A percentile compares a stretch with the other conserved stretches of the same genome.
phyloP scores from a whole-genome alignment of 805 yeast species.

The Suhomyces vadensis region DNA sequence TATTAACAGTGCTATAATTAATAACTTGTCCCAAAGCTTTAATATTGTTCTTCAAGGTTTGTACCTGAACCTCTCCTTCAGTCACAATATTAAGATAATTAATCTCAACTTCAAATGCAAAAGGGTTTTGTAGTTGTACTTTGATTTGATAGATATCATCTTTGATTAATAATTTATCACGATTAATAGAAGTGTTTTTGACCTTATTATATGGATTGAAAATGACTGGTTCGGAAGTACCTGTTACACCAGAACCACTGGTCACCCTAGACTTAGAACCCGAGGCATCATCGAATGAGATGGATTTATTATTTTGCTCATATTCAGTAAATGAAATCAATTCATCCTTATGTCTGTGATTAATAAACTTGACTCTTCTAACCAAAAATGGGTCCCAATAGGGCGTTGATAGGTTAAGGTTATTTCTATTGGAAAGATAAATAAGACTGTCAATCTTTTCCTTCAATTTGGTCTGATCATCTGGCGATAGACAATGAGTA shows the following conservation, averaged over 20 bases:
- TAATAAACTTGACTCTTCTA: slow-evolving; percentile 46
- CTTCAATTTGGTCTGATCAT: slow-evolving; percentile 55
- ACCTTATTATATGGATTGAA: slow-evolving; percentile 53
- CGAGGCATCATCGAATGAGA: slow-evolving; percentile 10
- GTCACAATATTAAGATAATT: slow-evolving; percentile 45
- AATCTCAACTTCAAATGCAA: slow-evolving; percentile 68
- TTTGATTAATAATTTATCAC: slow-evolving; percentile 42
- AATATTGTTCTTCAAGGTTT: slow-evolving; percentile 24
- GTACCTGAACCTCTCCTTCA: slow-evolving; percentile 27
- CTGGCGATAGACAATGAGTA: slow-evolving; percentile 50
- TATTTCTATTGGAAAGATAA: slow-evolving; percentile 23
- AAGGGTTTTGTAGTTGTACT: slow-evolving; percentile 74
- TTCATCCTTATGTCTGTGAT: slow-evolving; percentile 29
- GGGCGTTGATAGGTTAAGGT: slow-evolving; percentile 26
- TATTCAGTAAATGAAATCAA: slow-evolving; percentile 42
- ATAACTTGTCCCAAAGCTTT: slow-evolving; percentile 4
- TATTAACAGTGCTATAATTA: background rate
- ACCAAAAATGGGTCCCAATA: slow-evolving; percentile 79
- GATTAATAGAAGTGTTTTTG: slow-evolving; percentile 40
- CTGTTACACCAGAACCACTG: background rate
- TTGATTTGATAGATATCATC: slow-evolving; percentile 59
- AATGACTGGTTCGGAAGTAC: slow-evolving; percentile 18
- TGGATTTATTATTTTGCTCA: slow-evolving; percentile 14
- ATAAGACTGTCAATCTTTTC: slow-evolving; percentile 28
- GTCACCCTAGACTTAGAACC: slow-evolving; percentile 5